These are phyloP conservation scores for Plantago major DNA, from an alignment of 257 asterid genomes.

Conservation along the genomic window DNA sequence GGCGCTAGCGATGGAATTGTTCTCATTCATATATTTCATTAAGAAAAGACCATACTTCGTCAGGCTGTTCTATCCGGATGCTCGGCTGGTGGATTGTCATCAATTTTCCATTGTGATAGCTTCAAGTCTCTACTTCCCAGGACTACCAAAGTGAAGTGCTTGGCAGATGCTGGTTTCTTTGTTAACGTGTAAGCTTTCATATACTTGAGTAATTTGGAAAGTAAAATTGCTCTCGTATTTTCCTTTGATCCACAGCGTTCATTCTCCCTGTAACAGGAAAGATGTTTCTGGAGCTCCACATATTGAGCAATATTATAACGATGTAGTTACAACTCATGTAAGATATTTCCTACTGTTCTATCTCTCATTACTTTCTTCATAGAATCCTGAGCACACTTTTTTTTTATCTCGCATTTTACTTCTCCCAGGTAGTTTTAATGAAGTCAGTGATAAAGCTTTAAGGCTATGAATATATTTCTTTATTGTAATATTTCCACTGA, in stretches of 20 bases:
- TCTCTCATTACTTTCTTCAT: neutral
- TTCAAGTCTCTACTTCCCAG: slow-evolving; percentile 64
- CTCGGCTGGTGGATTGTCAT: slow-evolving; percentile 89
- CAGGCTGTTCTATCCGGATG: slow-evolving; percentile 94
- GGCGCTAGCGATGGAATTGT: no score
- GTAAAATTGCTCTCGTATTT: neutral
- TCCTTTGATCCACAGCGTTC: neutral
- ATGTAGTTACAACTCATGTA: slow-evolving; percentile 80
- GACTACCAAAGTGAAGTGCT: slow-evolving; percentile 66
- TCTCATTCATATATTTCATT: neutral
- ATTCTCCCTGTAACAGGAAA: slow-evolving; percentile 40
- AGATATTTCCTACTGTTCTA: slow-evolving; percentile 14
- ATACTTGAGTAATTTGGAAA: neutral
- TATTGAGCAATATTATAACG: slow-evolving; percentile 53
- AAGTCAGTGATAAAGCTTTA: neutral
- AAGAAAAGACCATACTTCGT: no score
- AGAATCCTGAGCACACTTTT: neutral
- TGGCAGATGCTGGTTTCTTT: slow-evolving; percentile 93
- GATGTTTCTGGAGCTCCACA: slow-evolving; percentile 67
- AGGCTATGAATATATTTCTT: neutral
- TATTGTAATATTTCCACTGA: neutral
- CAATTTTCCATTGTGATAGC: slow-evolving; percentile 77
- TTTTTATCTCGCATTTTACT: neutral
- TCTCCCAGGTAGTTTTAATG: no score
- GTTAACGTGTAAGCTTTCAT: slow-evolving; percentile 58